Conservation (phyloP, 371 early-diverging fungal species). For the Circinella minor region DNA sequence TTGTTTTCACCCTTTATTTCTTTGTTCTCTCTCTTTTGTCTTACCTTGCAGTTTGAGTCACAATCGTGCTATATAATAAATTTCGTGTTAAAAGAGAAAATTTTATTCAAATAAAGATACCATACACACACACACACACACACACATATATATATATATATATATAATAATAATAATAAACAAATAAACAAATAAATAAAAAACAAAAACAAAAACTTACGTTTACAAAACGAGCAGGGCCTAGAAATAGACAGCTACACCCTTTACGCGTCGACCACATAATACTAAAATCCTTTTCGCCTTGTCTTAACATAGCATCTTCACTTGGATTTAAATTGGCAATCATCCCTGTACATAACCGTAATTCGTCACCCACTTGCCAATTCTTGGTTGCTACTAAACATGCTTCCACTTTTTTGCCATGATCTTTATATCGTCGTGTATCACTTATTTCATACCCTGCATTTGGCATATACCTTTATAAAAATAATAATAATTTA, state of each 20-base stretch:
- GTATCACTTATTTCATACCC: slow-evolving; percentile 86
- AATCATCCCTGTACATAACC: slow-evolving; percentile 80
- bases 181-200: not conserved
- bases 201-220: slow-evolving; percentile 32
- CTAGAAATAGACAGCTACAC: slow-evolving; percentile 84
- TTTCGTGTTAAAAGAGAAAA: not conserved
- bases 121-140: too few species aligned
- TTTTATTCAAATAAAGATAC: not conserved
- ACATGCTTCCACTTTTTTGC: slow-evolving; percentile 81
- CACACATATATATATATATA: too few species aligned
- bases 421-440: slow-evolving; percentile 67
- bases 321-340: slow-evolving; percentile 74
- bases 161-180: not conserved
- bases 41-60: slow-evolving; percentile 79
- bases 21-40: not conserved
- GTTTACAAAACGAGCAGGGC: slow-evolving; percentile 95
- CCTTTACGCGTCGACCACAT: slow-evolving; percentile 80
- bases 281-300: slow-evolving; percentile 84
- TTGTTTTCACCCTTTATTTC: not conserved
- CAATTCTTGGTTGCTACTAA: slow-evolving; percentile 83
- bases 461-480: slow-evolving; percentile 83
- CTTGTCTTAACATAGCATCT: slow-evolving; percentile 67
- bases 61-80: slow-evolving; percentile 82
- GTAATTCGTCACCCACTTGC: slow-evolving; percentile 76
- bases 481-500: slow-evolving; percentile 26